A percentile compares a stretch with the other conserved stretches of the same genome.
Evolutionary conservation across 495 filamentous ascomycete species (phyloP).

Genomic region (Parathielavia appendiculata): DNA sequence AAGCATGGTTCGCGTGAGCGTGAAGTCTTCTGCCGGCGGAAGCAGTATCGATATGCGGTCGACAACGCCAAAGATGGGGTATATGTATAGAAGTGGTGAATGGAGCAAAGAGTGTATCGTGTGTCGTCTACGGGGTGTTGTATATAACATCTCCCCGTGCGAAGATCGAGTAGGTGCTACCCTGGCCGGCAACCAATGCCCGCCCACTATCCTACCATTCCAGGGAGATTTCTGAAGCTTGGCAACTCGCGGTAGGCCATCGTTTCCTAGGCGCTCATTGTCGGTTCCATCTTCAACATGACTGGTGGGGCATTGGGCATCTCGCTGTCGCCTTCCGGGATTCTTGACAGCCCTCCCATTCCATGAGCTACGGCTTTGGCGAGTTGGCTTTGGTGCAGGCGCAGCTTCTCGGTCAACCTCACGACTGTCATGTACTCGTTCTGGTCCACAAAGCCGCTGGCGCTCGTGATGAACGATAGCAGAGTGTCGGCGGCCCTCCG

Average conservation of each 20-base stretch:
- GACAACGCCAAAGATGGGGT: constrained; percentile 23
- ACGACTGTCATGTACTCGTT: constrained; percentile 80
- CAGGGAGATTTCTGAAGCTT: neutral
- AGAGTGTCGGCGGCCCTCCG: constrained; percentile 78
- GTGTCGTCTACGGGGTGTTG: constrained; percentile 13
- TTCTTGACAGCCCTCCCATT: constrained; percentile 63
- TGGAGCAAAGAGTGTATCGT: constrained; percentile 9
- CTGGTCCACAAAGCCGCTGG: constrained; percentile 64
- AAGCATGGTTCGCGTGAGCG: constrained; percentile 34
- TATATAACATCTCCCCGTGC: neutral
- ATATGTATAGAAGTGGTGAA: constrained; percentile 24
- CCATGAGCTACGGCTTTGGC: constrained; percentile 45
- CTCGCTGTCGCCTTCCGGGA: constrained; percentile 57
- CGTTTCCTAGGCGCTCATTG: constrained; percentile 18
- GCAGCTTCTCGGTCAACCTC: constrained; percentile 84
- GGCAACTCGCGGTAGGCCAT: neutral
- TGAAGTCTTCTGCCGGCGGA: constrained; percentile 31
- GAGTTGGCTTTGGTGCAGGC: constrained; percentile 56
- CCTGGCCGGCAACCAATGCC: neutral
- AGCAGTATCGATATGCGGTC: constrained; percentile 19
- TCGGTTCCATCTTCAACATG: constrained; percentile 21
- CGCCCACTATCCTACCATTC: neutral
- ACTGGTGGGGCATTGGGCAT: constrained; percentile 33
- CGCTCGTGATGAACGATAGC: constrained; percentile 75
- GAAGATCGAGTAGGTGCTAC: neutral